Percentiles rank a stretch among this genome's conserved stretches.
Conservation (phyloP, 2,329 filamentous ascomycete genomes). For the Claviceps purpurea region DNA sequence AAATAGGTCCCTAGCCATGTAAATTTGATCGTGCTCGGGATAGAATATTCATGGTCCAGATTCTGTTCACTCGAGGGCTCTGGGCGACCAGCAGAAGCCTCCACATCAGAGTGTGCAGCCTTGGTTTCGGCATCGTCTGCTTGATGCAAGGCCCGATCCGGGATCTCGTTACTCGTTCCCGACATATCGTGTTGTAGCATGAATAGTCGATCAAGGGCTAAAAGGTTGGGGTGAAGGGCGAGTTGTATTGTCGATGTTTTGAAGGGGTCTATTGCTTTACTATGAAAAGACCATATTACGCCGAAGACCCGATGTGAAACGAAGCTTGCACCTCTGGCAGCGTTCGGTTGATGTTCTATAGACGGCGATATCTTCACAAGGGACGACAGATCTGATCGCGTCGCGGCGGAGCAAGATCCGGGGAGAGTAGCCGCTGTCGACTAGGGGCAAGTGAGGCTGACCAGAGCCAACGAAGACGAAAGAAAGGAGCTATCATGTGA, state of each 20-base stretch:
- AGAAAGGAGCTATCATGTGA: not conserved
- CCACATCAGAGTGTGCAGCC: constrained; percentile 17
- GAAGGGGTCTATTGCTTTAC: not conserved
- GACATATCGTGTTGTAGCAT: constrained; percentile 16
- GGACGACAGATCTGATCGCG: not conserved
- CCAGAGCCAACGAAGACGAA: not conserved
- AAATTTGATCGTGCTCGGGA: constrained; percentile 32
- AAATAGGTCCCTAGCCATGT: constrained; percentile 39
- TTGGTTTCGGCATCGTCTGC: constrained; percentile 19
- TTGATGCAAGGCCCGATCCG: constrained; percentile 17
- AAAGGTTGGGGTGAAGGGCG: not conserved
- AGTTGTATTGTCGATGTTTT: not conserved
- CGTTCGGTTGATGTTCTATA: not conserved
- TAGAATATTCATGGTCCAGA: constrained; percentile 31
- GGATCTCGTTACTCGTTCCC: constrained; percentile 19
- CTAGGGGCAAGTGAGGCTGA: not conserved
- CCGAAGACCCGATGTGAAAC: not conserved
- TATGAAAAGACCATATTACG: constrained; percentile 4
- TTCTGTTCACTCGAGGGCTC: constrained; percentile 20
- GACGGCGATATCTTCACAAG: not conserved
- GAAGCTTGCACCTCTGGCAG: not conserved
- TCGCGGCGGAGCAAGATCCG: not conserved
- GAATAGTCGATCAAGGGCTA: not conserved
- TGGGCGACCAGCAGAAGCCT: constrained; percentile 16
- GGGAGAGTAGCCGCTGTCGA: not conserved